These are phyloP conservation scores for Penicillium psychrosexuale DNA, from an alignment of 2,329 filamentous ascomycete genomes.

Conservation along the genomic window DNA sequence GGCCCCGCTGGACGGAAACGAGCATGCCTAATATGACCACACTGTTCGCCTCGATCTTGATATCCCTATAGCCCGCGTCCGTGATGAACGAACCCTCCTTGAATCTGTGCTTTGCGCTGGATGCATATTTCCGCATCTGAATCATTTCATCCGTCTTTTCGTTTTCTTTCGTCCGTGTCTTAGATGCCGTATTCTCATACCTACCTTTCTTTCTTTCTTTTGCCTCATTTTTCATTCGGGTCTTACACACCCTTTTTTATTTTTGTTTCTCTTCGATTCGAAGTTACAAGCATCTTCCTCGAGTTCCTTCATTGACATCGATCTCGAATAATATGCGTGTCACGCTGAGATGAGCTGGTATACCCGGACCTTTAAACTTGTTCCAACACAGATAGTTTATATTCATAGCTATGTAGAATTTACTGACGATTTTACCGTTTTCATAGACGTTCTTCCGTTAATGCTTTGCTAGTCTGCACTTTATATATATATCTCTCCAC, in stretches of 20 bases:
- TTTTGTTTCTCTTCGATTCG: background rate
- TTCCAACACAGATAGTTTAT: constrained; percentile 9
- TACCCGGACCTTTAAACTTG: constrained; percentile 10
- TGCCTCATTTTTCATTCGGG: background rate
- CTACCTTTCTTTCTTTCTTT: background rate
- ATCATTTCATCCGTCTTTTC: background rate
- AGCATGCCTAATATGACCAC: constrained; percentile 15
- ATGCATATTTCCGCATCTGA: background rate
- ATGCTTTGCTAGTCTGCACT: background rate
- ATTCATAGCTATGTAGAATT: constrained; percentile 8
- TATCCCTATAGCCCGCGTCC: constrained; percentile 11
- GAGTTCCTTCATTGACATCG: constrained; percentile 3
- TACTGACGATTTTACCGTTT: background rate
- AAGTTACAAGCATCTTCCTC: constrained; percentile 4
- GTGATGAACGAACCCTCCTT: constrained; percentile 20
- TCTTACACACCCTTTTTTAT: background rate
- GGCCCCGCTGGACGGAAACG: constrained; percentile 18
- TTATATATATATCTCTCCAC: background rate
- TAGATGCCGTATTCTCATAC: background rate
- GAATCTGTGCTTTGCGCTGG: constrained; percentile 5
- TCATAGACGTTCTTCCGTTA: too few species aligned
- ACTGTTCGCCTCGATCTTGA: background rate
- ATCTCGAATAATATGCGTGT: constrained; percentile 4
- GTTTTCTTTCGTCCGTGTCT: constrained; percentile 10
- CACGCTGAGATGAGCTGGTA: constrained; percentile 15